Base-by-base conservation (phyloP, 371 early-diverging fungal species). In the Chytridium lagenaria region DNA sequence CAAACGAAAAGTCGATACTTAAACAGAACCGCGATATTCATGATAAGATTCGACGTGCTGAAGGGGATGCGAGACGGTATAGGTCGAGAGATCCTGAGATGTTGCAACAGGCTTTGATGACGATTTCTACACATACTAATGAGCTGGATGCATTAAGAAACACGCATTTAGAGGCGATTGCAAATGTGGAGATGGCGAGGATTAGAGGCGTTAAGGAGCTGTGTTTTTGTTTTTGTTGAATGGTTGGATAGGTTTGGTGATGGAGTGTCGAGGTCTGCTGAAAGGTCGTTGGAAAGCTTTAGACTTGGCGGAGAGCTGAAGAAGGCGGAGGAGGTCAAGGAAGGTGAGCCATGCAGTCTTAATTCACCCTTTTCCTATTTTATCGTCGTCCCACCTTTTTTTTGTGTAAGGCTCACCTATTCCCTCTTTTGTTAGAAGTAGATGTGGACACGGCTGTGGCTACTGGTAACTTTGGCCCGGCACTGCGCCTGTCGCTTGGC, bases 401-500 rank as follows among this genome's bases (percentile, higher is more conserved):
- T 44, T 44, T 44, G 7, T 44, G 7, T n/a, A n/a, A n/a, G n/a
- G n/a, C n/a, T 44, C 44, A 12, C 19, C 44, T 44, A 12, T 44
- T 44, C 44, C 19, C 19, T 44, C 44, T 44, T 44, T 44, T 44
- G 63, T 16, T 12, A 16, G 63, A 16, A 37, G 34, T 16, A 3
- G 63, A 34, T 34, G 63, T 31, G 5, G 63, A 26, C 63, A 63
- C 63, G 33, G 28, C 37, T 19, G 23, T 26, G 15, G 57, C 30
- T 36, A 33, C 30, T 15, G 36, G 36, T 3, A 63, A 26, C 63
- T 30, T 37, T 63, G 30, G 10, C 26, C 63, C 26, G 5, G n/a
- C 37, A 7, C 63, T 63, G 12, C 63, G 63, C 16, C 63, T 63
- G 31, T 63, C 63, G 31, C 36, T 63, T 23, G 63, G 63, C 63